Percentiles rank a stretch among this genome's conserved stretches.
Conservation (phyloP, 2,329 filamentous ascomycete species). For the Arachnomyces sp. region DNA sequence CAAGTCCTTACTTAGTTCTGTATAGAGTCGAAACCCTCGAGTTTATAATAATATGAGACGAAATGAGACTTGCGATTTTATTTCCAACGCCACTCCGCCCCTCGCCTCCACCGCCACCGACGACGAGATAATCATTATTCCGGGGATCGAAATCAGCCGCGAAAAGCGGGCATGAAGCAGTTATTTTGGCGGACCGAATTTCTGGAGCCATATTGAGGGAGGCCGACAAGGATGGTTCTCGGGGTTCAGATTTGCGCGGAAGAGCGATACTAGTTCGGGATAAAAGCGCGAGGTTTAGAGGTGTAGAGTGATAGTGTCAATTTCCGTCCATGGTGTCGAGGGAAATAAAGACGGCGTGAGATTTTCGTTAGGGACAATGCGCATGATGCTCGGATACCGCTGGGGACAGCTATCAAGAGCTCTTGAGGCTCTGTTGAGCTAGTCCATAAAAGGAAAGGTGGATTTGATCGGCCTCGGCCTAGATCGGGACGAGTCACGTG, state of each 20-base stretch:
- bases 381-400: too few relatives aligned
- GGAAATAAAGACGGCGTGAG: too few relatives aligned
- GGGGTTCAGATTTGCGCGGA: neutral
- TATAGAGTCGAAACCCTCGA: slow-evolving; percentile 4
- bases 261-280: too few relatives aligned
- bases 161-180: slow-evolving; percentile 75
- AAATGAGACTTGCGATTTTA: slow-evolving; percentile 58
- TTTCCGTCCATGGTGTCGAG: too few relatives aligned
- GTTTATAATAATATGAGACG: slow-evolving; percentile 2
- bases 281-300: too few relatives aligned
- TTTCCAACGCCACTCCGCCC: slow-evolving; percentile 75
- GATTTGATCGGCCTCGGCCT: too few relatives aligned
- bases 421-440: too few relatives aligned
- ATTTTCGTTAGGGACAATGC: too few relatives aligned
- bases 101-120: slow-evolving; percentile 81
- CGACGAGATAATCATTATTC: slow-evolving; percentile 65
- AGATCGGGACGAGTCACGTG: too few relatives aligned
- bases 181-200: slow-evolving; percentile 48
- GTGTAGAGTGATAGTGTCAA: too few relatives aligned
- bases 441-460: too few relatives aligned
- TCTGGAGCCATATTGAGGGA: slow-evolving; percentile 29
- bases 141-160: slow-evolving; percentile 80
- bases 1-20: neutral
- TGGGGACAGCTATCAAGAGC: too few relatives aligned
- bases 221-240: neutral